A percentile compares a stretch with the other conserved stretches of the same genome.
Evolutionary conservation across 169 alveolate species (phyloP).

Genomic region (Perkinsus chesapeaki): DNA sequence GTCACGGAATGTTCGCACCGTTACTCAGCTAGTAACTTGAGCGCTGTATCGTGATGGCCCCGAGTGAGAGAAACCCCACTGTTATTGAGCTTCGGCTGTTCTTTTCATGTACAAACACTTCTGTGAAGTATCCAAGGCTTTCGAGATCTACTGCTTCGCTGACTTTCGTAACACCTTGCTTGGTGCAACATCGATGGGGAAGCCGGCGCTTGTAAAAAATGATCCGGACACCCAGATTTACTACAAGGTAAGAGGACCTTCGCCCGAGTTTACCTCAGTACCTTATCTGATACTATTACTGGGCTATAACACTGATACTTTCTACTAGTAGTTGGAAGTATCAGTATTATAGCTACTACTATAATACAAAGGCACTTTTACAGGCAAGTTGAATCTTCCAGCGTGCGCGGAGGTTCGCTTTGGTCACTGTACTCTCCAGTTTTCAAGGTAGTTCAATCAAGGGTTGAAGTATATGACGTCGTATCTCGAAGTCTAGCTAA

Average conservation of each 20-base stretch:
- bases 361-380: too few relatives aligned
- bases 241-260: neutral
- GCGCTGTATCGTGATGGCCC: too few relatives aligned
- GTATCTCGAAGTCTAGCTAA: slow-evolving; percentile 47
- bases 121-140: neutral
- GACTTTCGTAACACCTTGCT: neutral
- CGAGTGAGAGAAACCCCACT: too few relatives aligned
- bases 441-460: slow-evolving; percentile 51
- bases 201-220: neutral
- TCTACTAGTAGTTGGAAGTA: too few relatives aligned
- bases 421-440: neutral
- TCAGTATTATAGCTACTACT: too few relatives aligned
- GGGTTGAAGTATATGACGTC: slow-evolving; percentile 57
- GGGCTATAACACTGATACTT: too few relatives aligned
- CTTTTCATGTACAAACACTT: neutral
- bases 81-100: neutral
- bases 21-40: too few relatives aligned
- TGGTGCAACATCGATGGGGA: neutral
- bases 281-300: too few relatives aligned
- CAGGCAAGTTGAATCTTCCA: too few relatives aligned
- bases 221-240: neutral
- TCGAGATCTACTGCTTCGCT: neutral
- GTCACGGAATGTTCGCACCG: too few relatives aligned
- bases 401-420: too few relatives aligned
- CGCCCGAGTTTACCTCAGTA: too few relatives aligned